These are phyloP conservation scores for Astathelohania contejeani DNA, from an alignment of 371 early-diverging fungal genomes.

Conservation along the genomic window DNA sequence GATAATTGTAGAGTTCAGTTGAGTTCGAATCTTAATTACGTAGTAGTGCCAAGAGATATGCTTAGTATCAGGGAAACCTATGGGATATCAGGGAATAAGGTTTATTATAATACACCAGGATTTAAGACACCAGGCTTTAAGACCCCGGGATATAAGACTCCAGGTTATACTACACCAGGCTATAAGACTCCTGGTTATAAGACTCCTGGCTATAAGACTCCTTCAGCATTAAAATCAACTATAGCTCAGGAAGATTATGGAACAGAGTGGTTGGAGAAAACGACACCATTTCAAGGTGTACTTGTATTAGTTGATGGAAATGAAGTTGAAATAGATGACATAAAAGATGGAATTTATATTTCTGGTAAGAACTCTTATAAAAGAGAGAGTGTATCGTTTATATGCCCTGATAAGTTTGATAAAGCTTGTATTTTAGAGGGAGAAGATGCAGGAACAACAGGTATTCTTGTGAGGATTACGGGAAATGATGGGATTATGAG, in stretches of 20 bases:
- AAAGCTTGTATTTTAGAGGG: conserved; percentile 25
- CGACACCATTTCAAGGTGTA: conserved; percentile 21
- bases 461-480: conserved; percentile 20
- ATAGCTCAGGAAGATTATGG: conserved; percentile 6
- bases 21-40: conserved; percentile 35
- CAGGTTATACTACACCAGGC: conserved; percentile 27
- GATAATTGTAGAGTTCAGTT: conserved; percentile 42
- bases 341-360: conserved; percentile 5
- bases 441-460: conserved; percentile 18
- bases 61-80: neutral
- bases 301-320: conserved; percentile 5
- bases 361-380: conserved; percentile 7
- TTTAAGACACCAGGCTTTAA: conserved; percentile 24
- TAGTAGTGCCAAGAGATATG: conserved; percentile 17
- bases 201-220: conserved; percentile 9
- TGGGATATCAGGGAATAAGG: neutral
- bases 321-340: conserved; percentile 8
- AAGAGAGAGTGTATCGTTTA: conserved; percentile 7
- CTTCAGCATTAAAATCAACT: too few species aligned
- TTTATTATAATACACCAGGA: conserved; percentile 1
- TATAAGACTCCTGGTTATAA: conserved; percentile 18
- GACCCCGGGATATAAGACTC: conserved; percentile 30
- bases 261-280: neutral
- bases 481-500: conserved; percentile 21
- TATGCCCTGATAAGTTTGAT: conserved; percentile 25